These are phyloP conservation scores for Cryptosporidium baileyi DNA, from an alignment of 169 alveolate genomes.

Conservation along the genomic window DNA sequence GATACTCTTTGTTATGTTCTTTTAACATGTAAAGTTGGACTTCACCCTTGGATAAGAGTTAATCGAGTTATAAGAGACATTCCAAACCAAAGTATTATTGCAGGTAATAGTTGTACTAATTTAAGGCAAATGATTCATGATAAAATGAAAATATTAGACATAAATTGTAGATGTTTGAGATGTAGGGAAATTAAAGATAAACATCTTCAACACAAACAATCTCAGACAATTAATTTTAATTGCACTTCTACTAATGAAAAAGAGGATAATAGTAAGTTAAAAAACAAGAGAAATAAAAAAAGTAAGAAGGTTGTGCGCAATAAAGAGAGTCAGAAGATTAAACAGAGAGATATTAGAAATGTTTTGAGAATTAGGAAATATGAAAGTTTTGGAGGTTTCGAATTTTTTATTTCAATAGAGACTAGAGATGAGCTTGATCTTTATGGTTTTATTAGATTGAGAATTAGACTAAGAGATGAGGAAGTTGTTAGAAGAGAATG, in stretches of 20 bases:
- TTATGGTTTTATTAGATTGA: constrained; percentile 88
- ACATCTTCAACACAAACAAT: constrained; percentile 70
- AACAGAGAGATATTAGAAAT: constrained; percentile 23
- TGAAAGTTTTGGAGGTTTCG: constrained; percentile 44
- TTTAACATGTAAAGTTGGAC: constrained; percentile 85
- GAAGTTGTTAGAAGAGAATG: not conserved
- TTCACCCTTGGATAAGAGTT: constrained; percentile 92
- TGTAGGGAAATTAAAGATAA: constrained; percentile 90
- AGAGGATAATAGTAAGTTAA: constrained; percentile 23
- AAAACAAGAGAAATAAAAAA: constrained; percentile 32
- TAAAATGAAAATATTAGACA: constrained; percentile 81
- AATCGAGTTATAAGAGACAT: constrained; percentile 92
- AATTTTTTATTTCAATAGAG: constrained; percentile 74
- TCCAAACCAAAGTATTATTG: constrained; percentile 92
- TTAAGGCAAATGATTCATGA: constrained; percentile 86
- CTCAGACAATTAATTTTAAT: constrained; percentile 61
- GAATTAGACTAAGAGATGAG: constrained; percentile 70
- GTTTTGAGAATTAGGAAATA: constrained; percentile 56
- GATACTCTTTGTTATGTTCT: constrained; percentile 77
- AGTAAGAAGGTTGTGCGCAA: not conserved
- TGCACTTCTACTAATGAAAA: constrained; percentile 26
- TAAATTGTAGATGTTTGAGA: constrained; percentile 89
- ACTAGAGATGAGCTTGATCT: constrained; percentile 75
- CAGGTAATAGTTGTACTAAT: constrained; percentile 91
- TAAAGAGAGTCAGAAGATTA: constrained; percentile 1